These are phyloP conservation scores for Sarocladium oryzae DNA, from an alignment of 2,329 filamentous ascomycete species.

Conservation along the genomic window DNA sequence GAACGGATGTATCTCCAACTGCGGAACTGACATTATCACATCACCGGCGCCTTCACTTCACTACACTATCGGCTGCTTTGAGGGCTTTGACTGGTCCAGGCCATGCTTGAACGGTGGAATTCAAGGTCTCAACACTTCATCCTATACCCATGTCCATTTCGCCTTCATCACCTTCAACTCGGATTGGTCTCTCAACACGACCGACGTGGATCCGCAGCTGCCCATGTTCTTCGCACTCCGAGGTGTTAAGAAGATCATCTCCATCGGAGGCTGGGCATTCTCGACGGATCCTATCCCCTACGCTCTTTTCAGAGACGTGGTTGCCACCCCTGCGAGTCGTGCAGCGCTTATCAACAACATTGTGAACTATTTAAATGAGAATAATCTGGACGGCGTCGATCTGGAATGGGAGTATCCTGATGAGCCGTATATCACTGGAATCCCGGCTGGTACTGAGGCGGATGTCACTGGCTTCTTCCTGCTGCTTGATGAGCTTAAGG, in stretches of 20 bases:
- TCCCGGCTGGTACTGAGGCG: conserved; percentile 17
- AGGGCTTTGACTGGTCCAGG: conserved; percentile 23
- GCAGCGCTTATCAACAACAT: conserved; percentile 28
- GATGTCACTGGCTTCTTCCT: conserved; percentile 24
- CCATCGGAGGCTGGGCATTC: background rate
- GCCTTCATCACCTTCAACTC: conserved; percentile 14
- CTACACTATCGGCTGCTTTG: conserved; percentile 26
- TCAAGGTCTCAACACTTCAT: conserved; percentile 14
- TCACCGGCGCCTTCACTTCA: conserved; percentile 18
- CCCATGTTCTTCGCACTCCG: too few relatives aligned
- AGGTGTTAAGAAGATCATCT: background rate
- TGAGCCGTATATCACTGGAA: conserved; percentile 16
- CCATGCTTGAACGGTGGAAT: conserved; percentile 26
- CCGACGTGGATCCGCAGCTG: too few relatives aligned
- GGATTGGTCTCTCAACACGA: too few relatives aligned
- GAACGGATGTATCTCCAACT: conserved; percentile 24
- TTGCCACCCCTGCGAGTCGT: conserved; percentile 26
- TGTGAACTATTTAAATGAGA: conserved; percentile 30
- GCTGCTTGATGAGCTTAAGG: conserved; percentile 20
- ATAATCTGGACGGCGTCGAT: conserved; percentile 36
- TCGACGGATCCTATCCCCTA: background rate
- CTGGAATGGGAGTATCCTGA: conserved; percentile 42
- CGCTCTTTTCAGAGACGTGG: conserved; percentile 22
- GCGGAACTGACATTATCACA: conserved; percentile 25
- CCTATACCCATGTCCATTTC: conserved; percentile 28